Evolutionary conservation across 148 eudicot species (phyloP).

Genomic region (Fagopyrum homotropicum): DNA sequence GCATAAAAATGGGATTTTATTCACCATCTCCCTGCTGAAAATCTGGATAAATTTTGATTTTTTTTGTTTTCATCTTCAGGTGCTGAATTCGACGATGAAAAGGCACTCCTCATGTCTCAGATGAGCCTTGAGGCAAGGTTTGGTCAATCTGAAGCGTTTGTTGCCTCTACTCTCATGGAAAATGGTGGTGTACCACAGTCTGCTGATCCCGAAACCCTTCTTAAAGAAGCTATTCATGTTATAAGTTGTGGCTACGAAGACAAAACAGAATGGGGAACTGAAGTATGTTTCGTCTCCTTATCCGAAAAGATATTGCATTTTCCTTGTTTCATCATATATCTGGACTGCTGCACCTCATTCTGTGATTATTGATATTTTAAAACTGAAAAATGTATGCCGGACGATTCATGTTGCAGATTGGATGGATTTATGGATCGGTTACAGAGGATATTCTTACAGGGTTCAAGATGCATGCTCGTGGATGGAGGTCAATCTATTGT

Average conservation of each 20-base stretch:
- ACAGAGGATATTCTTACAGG: conserved; percentile 84
- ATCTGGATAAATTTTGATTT: not conserved
- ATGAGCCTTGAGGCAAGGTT: conserved; percentile 52
- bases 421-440: conserved; percentile 81
- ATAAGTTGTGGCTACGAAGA: conserved; percentile 65
- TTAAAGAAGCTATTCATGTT: conserved; percentile 60
- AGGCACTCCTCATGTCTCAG: conserved; percentile 49
- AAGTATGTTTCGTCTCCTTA: conserved; percentile 19
- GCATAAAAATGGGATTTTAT: not conserved
- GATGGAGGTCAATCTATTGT: conserved; percentile 74
- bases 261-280: conserved; percentile 52
- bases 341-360: too few relatives aligned
- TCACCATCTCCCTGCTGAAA: not conserved
- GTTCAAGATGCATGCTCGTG: conserved; percentile 75
- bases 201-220: conserved; percentile 38
- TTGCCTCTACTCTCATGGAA: conserved; percentile 56
- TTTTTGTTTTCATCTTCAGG: conserved; percentile 16
- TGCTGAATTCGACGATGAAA: conserved; percentile 48
- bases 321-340: not conserved
- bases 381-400: not conserved
- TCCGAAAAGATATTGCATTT: not conserved
- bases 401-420: conserved; percentile 40
- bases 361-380: not conserved
- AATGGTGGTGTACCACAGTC: conserved; percentile 51
- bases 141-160: conserved; percentile 58